These are phyloP conservation scores for Aureobasidium sp. DNA, from an alignment of 2,329 filamentous ascomycete genomes.

Conservation along the genomic window DNA sequence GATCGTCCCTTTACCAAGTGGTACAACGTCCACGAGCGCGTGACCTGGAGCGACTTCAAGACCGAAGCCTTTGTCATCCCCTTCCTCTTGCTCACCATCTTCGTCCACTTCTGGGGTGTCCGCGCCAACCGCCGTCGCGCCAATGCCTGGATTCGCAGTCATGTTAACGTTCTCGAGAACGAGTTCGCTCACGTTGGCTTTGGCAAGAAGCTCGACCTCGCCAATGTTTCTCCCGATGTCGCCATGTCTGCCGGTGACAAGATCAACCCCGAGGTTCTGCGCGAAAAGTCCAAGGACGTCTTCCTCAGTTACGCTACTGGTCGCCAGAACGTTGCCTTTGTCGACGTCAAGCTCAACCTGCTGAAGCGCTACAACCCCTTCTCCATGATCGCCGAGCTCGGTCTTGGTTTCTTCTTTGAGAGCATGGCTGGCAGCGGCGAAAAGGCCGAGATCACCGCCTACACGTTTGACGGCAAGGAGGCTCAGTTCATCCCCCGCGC, in stretches of 20 bases:
- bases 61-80: conserved; percentile 76
- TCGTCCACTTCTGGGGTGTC: conserved; percentile 75
- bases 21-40: conserved; percentile 94
- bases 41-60: conserved; percentile 75
- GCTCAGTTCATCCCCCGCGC: conserved; percentile 62
- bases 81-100: conserved; percentile 65
- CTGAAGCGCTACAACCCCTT: conserved; percentile 83
- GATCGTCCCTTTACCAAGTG: conserved; percentile 76
- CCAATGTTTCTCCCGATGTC: conserved; percentile 32
- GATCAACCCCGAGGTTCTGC: conserved; percentile 57
- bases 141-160: conserved; percentile 69
- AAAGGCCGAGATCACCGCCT: conserved; percentile 66
- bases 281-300: conserved; percentile 82
- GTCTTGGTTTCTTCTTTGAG: conserved; percentile 73
- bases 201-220: conserved; percentile 43
- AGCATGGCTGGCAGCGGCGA: conserved; percentile 63
- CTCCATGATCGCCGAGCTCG: conserved; percentile 57
- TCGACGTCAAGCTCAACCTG: conserved; percentile 76
- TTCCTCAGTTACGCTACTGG: conserved; percentile 84
- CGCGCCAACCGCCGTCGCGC: conserved; percentile 74
- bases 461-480: conserved; percentile 91
- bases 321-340: conserved; percentile 84
- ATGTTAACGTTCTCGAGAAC: conserved; percentile 62
- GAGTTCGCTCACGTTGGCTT: conserved; percentile 91
- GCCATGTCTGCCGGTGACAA: conserved; percentile 28